Percentiles rank a stretch among this genome's conserved stretches.
Evolutionary conservation across 495 filamentous ascomycete genomes (phyloP).

Genomic region (Penicillium argentinense): DNA sequence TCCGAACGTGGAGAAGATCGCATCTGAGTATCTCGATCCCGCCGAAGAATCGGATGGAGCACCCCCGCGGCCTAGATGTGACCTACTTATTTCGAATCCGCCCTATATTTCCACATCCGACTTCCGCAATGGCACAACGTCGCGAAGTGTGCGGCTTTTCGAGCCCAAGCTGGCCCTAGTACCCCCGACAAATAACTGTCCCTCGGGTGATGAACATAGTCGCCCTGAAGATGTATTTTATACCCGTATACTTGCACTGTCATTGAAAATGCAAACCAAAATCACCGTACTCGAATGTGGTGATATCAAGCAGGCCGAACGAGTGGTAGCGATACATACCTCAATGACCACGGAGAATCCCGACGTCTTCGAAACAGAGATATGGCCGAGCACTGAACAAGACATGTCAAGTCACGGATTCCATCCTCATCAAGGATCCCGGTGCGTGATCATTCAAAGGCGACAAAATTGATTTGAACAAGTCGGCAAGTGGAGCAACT

Average conservation of each 20-base stretch:
- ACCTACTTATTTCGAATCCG: constrained; percentile 85
- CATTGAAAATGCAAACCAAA: constrained; percentile 19
- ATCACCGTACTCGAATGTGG: constrained; percentile 43
- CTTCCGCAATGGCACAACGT: constrained; percentile 57
- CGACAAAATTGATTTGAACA: not conserved
- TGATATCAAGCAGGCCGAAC: constrained; percentile 31
- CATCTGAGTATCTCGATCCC: constrained; percentile 5
- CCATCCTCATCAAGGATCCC: constrained; percentile 21
- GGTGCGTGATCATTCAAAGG: constrained; percentile 25
- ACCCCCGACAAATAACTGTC: too few species aligned
- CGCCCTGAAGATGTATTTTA: constrained; percentile 43
- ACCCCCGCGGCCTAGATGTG: constrained; percentile 33
- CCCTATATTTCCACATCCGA: constrained; percentile 74
- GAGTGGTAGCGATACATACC: constrained; percentile 27
- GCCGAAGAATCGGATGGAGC: not conserved
- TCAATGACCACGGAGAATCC: constrained; percentile 3
- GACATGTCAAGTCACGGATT: constrained; percentile 22
- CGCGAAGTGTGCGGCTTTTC: constrained; percentile 71
- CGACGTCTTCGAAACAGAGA: constrained; percentile 4
- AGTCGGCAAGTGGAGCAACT: too few species aligned
- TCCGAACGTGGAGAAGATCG: constrained; percentile 12
- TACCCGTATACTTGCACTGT: constrained; percentile 26
- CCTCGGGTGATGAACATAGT: too few species aligned
- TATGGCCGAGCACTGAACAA: constrained; percentile 20
- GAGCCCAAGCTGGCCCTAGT: constrained; percentile 82